Evolutionary conservation across 495 filamentous ascomycete species (phyloP), one percentile per base, ranked within the genome.

Genomic region (Glarea lozoyensis): DNA sequence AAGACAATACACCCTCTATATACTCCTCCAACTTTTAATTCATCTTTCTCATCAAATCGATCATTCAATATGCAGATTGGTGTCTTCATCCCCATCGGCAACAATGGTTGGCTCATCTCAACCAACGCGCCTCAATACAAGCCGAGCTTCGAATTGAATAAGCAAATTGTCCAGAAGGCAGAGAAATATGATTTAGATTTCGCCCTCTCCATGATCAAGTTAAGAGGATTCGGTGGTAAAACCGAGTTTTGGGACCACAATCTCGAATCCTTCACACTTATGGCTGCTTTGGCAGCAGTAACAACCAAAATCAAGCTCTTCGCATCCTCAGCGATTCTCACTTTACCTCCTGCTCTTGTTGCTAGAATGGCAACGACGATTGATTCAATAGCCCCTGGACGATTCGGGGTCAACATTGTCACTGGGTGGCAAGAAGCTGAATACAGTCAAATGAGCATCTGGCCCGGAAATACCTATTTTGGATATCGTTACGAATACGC

Each of bases 291-390:
- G 0, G 68, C 66, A 0, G 52, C 62, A 2, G 63, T 70, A 5
- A 73, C 66, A 0, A 51, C 62, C 2, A 69, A 67, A 43, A 73
- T 73, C 23, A 67, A 67, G 9, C 64, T 73, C n/a, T 59, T 52
- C 38, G 59, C 59, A 11, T 59, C 56, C 1, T 31, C 56, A 2
- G 59, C 59, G 3, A 55, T 59, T 15, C 52, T 61, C 12, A 53
- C 50, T 15, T 34, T 61, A 4, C 59, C 59, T 2, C 56, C 59
- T 3, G 46, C 59, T 0, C 34, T 59, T 13, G 54, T 54, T 10
- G 59, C 56, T 3, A 37, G 56, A 2, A 61, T 61, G 59, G 56
- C 54, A 1, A 45, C 47, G 0, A 59, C 59, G 11, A 46, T 61
- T 33, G 59, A 61, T 33, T 57, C 56, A 11, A 54, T 61, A n/a